These are phyloP conservation scores for Rhizophora mangle DNA, from an alignment of 345 rosid genomes.

Conservation along the genomic window DNA sequence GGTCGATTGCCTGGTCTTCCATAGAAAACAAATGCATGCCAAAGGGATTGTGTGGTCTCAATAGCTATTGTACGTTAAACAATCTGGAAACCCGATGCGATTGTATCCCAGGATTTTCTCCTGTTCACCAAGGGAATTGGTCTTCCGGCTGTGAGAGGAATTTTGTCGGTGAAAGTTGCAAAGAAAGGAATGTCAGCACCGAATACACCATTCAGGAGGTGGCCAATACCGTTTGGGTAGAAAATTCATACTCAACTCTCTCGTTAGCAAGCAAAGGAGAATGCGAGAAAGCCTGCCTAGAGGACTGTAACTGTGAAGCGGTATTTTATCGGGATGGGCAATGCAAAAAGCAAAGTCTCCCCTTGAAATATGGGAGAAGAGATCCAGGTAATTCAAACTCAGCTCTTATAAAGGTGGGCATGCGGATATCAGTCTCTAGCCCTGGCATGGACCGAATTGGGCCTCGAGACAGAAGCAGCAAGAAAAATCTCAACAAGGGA, in stretches of 20 bases:
- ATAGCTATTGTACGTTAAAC: constrained; percentile 20
- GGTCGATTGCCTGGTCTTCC: constrained; percentile 8
- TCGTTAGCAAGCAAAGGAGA: neutral
- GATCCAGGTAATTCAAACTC: neutral
- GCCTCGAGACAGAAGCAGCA: no score
- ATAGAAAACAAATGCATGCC: constrained; percentile 13
- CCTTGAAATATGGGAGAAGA: constrained; percentile 26
- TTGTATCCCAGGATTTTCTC: constrained; percentile 28
- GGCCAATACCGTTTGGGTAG: constrained; percentile 14
- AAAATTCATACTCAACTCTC: constrained; percentile 1
- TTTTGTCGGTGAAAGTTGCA: constrained; percentile 14
- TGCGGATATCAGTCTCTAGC: neutral
- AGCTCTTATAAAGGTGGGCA: constrained; percentile 22
- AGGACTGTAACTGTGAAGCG: constrained; percentile 33
- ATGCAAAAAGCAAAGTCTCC: constrained; percentile 29
- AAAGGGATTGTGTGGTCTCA: constrained; percentile 24
- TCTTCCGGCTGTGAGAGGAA: constrained; percentile 27
- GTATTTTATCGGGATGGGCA: constrained; percentile 6
- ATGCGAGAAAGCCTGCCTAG: constrained; percentile 20
- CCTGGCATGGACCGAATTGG: neutral
- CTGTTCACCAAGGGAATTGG: constrained; percentile 9
- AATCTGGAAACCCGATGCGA: neutral
- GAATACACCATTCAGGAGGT: constrained; percentile 8
- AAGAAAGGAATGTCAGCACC: neutral
- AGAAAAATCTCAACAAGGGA: no score